phyloP scores from a whole-genome alignment of 2,329 filamentous ascomycete genomes.

The Apiospora pterosperma region DNA sequence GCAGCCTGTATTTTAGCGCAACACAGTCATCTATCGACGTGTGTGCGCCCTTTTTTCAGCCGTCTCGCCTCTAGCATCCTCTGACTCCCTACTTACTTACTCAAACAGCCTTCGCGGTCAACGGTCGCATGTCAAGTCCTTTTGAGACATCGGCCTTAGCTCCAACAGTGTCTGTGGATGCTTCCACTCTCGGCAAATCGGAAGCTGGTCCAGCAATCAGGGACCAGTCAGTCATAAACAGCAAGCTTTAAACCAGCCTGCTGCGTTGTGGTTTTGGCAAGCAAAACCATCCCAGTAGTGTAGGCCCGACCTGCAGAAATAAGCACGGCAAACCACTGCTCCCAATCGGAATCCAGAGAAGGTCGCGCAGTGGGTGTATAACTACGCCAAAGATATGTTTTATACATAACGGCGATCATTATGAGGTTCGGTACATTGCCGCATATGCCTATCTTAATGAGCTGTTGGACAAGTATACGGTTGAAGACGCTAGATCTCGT shows the following conservation, averaged over 20 bases:
- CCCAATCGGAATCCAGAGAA: not conserved
- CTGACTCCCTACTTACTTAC: not conserved
- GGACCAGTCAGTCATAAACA: constrained; percentile 1
- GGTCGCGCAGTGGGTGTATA: not conserved
- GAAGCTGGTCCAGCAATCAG: not conserved
- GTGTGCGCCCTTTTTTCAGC: not conserved
- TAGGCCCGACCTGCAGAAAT: not conserved
- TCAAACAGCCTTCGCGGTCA: not conserved
- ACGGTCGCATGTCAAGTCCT: not conserved
- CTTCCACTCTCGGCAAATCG: not conserved
- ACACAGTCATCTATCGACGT: not conserved
- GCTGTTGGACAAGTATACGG: not conserved
- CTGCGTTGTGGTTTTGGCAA: not conserved
- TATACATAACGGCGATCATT: not conserved
- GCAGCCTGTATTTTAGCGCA: not conserved
- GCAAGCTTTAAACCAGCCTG: not conserved
- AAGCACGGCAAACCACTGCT: not conserved
- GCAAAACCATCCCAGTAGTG: not conserved
- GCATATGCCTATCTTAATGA: not conserved
- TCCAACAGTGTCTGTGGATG: not conserved
- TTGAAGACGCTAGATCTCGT: not conserved
- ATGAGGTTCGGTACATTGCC: not conserved
- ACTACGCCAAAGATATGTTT: not conserved
- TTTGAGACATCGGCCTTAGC: not conserved
- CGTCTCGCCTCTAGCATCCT: not conserved